These are phyloP conservation scores for Colletotrichum sansevieriae DNA, from an alignment of 2,329 filamentous ascomycete species.

Conservation along the genomic window DNA sequence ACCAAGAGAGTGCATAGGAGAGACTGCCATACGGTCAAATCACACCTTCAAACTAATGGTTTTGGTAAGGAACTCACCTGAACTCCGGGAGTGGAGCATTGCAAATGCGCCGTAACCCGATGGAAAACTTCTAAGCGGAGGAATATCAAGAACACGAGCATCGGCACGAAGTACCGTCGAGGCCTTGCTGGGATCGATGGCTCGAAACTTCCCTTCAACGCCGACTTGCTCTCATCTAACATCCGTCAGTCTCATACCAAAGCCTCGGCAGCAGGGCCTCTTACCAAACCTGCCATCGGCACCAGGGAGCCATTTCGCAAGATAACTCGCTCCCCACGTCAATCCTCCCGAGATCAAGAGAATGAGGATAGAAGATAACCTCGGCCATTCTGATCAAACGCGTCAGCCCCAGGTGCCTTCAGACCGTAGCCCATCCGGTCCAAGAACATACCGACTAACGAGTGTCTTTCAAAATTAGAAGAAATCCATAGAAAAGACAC, in stretches of 20 bases:
- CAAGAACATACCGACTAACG: conserved; percentile 58
- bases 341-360: conserved; percentile 59
- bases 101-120: conserved; percentile 59
- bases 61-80: conserved; percentile 53
- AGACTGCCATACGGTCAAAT: conserved; percentile 50
- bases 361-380: conserved; percentile 61
- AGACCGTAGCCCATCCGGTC: not conserved
- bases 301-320: conserved; percentile 61
- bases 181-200: conserved; percentile 59
- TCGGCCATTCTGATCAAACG: conserved; percentile 57
- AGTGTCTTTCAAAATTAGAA: conserved; percentile 61
- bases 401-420: not conserved
- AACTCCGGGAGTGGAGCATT: conserved; percentile 64
- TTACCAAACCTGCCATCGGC: conserved; percentile 61
- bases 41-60: too few relatives aligned
- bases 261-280: not conserved
- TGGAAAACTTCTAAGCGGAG: conserved; percentile 63
- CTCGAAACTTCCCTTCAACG: conserved; percentile 41
- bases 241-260: not conserved
- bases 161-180: conserved; percentile 59
- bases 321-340: conserved; percentile 57
- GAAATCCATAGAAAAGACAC: conserved; percentile 63
- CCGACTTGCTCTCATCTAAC: conserved; percentile 31
- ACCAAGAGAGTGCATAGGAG: conserved; percentile 62
- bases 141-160: conserved; percentile 59